phyloP scores from a whole-genome alignment of 176 grass and related monocot genomes.

The Paspalum vaginatum region DNA sequence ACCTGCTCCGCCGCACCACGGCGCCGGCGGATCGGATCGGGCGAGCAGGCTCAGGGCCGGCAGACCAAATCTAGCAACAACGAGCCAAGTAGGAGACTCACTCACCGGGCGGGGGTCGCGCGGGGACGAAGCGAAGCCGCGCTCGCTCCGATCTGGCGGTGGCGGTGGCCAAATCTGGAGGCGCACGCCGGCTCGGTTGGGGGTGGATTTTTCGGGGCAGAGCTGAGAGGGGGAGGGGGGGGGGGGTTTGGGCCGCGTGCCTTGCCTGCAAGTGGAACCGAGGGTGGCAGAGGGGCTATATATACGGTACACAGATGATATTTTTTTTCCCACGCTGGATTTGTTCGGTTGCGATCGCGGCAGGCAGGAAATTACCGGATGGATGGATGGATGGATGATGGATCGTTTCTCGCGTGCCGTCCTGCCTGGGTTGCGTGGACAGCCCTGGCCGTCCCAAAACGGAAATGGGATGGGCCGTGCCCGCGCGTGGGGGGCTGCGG shows the following conservation, averaged over 20 bases:
- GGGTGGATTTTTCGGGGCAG: slow-evolving; percentile 26
- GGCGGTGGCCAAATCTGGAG: slow-evolving; percentile 37
- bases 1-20: too few species aligned
- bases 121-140: not conserved
- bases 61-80: not conserved
- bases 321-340: not conserved
- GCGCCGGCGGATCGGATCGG: too few species aligned
- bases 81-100: not conserved
- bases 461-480: too few species aligned
- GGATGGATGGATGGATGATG: not conserved
- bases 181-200: not conserved
- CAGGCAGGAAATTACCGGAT: not conserved
- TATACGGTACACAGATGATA: not conserved
- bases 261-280: not conserved
- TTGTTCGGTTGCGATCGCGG: too few species aligned
- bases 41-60: too few species aligned
- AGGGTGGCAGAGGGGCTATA: not conserved
- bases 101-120: slow-evolving; percentile 10
- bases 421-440: too few species aligned
- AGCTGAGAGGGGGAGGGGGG: not conserved
- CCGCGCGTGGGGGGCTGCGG: too few species aligned
- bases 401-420: not conserved
- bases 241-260: slow-evolving; percentile 34
- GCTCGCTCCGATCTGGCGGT: slow-evolving; percentile 44
- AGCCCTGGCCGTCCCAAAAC: too few species aligned